phyloP scores from a whole-genome alignment of 2,329 filamentous ascomycete genomes.

The Stemphylium vesicarium region DNA sequence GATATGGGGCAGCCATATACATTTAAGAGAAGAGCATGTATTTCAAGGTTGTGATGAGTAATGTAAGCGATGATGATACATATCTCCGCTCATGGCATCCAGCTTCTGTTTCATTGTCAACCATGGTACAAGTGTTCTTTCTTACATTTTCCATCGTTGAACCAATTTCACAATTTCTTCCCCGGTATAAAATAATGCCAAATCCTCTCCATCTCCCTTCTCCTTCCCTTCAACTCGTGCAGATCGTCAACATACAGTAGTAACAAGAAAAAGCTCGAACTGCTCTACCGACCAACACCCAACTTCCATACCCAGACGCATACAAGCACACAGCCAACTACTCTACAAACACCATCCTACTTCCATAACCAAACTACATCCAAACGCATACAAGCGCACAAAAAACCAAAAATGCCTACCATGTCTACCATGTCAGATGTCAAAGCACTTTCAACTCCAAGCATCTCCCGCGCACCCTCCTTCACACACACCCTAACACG shows the following conservation, averaged over 20 bases:
- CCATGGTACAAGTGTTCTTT: not conserved
- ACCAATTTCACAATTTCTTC: not conserved
- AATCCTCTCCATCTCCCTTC: not conserved
- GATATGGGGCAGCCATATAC: too few species aligned
- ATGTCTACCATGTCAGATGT: too few species aligned
- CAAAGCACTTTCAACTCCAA: too few species aligned
- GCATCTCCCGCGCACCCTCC: not conserved
- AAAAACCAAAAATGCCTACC: not conserved
- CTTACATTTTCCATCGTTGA: not conserved
- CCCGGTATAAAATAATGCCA: too few species aligned
- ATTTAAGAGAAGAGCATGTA: not conserved
- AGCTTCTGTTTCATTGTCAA: not conserved
- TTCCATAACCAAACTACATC: not conserved
- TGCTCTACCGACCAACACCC: too few species aligned
- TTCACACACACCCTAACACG: not conserved
- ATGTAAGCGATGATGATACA: not conserved
- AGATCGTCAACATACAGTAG: too few species aligned
- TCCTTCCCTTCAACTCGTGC: too few species aligned
- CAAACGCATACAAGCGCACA: not conserved
- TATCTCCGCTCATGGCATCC: not conserved
- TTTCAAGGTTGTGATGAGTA: not conserved
- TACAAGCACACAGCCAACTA: not conserved
- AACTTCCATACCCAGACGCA: too few species aligned
- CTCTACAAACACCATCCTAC: not conserved
- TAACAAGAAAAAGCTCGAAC: too few species aligned